Evolutionary conservation across 2,329 filamentous ascomycete species (phyloP), one percentile per base, ranked within the genome.

Genomic region (Phialophora tarda): DNA sequence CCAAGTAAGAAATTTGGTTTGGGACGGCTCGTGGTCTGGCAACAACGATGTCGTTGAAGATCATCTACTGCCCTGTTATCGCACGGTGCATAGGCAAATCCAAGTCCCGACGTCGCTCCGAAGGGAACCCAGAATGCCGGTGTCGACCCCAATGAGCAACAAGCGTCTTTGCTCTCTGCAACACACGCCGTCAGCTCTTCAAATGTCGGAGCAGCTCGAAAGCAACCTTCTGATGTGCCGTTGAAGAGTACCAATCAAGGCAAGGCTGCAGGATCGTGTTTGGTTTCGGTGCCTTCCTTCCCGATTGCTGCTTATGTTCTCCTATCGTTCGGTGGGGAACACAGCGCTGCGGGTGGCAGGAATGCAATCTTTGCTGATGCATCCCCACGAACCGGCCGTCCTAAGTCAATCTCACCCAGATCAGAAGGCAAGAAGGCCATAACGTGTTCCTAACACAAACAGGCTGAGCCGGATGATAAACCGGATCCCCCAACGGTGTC

Each of bases 101-200:
- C 66, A 69, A 51, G 4, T 54, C 10, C 66, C 66, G 0, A 57
- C 58, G 17, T 61, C 57, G 53, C 38, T 38, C 23, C 68, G 67
- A 64, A 65, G 58, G 21, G 60, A 51, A 28, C 54, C 64, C 2
- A 65, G 64, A 38, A 62, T 55, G 32, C 57, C 69, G 11, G 47
- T 70, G 38, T 60, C 64, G n/a, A 67, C 64, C 38, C 23, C 28
- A 3, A 53, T 51, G 28, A 66, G 65, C 47, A 66, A 59, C 50
- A 71, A 71, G 44, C 69, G 69, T 48, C 44, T 65, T 48, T 70
- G 68, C 57, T 65, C 65, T 17, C 59, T 67, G 4, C 68, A 68
- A 50, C 68, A 68, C 32, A 66, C 62, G 44, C 59, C 67, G 23
- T 69, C 69, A 21, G 62, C 69, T 32, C 64, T 65, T 30, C 53